phyloP scores from a whole-genome alignment of 1,284 basidiomycete genomes.

The Tilletia indica region DNA sequence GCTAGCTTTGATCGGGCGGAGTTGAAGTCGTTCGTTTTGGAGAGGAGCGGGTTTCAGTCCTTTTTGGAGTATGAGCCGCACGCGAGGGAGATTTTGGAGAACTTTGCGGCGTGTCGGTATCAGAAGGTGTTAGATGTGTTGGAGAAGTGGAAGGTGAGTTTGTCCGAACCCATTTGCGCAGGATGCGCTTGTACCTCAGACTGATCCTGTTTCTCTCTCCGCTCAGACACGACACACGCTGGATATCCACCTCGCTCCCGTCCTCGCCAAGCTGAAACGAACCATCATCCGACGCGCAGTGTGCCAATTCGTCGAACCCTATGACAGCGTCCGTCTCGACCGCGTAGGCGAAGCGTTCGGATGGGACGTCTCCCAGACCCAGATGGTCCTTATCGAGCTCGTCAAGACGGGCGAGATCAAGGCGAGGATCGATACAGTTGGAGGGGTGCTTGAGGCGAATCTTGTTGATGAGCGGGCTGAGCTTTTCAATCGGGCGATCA shows the following conservation, averaged over 20 bases:
- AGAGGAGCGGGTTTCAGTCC: slow-evolving; percentile 68
- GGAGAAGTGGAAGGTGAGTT: slow-evolving; percentile 68
- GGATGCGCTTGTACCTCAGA: too few species aligned
- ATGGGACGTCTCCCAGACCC: slow-evolving; percentile 70
- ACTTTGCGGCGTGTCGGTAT: slow-evolving; percentile 79
- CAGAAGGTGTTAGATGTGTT: slow-evolving; percentile 73
- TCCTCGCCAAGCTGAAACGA: slow-evolving; percentile 58
- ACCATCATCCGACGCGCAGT: slow-evolving; percentile 64
- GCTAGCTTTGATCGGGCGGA: slow-evolving; percentile 69
- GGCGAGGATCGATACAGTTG: slow-evolving; percentile 65
- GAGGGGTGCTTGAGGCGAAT: slow-evolving; percentile 70
- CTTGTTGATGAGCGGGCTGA: slow-evolving; percentile 71
- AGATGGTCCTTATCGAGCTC: slow-evolving; percentile 71
- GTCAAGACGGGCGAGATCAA: slow-evolving; percentile 73
- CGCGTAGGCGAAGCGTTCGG: slow-evolving; percentile 80
- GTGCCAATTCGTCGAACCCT: slow-evolving; percentile 73
- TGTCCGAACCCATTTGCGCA: not conserved
- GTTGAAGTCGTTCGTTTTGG: slow-evolving; percentile 69
- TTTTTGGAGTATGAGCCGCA: slow-evolving; percentile 84
- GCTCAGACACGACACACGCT: slow-evolving; percentile 69
- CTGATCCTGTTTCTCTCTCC: slow-evolving; percentile 3
- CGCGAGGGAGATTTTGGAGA: slow-evolving; percentile 74
- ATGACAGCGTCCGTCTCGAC: slow-evolving; percentile 72
- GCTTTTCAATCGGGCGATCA: slow-evolving; percentile 71
- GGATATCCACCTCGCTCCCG: slow-evolving; percentile 70